Conservation (phyloP, 805 yeast genomes). For the Geotrichum ghanense region DNA sequence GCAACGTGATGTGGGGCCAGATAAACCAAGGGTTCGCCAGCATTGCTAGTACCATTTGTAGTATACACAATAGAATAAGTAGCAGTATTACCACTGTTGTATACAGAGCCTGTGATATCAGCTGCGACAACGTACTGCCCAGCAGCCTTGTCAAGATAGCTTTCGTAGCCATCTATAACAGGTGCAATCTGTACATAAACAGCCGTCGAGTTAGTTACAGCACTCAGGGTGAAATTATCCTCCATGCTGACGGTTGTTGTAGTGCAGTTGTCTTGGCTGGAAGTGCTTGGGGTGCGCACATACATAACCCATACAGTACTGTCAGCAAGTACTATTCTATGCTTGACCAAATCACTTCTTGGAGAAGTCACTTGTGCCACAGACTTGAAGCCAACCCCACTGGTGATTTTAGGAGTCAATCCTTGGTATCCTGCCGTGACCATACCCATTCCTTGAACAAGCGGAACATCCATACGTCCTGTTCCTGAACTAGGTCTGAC, state of each 20-base stretch:
- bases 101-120: conserved; percentile 28
- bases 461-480: conserved; percentile 23
- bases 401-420: conserved; percentile 26
- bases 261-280: conserved; percentile 16
- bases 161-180: conserved; percentile 28
- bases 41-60: conserved; percentile 15
- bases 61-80: conserved; percentile 7
- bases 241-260: conserved; percentile 5
- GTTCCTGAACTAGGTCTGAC: conserved; percentile 5
- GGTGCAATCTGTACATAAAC: conserved; percentile 50
- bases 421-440: conserved; percentile 36
- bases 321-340: conserved; percentile 41
- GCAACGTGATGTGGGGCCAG: conserved; percentile 51
- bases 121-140: conserved; percentile 48
- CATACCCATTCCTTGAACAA: conserved; percentile 54
- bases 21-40: conserved; percentile 35
- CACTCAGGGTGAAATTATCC: conserved; percentile 32
- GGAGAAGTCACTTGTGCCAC: conserved; percentile 32
- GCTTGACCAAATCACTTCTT: conserved; percentile 38
- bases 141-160: conserved; percentile 45
- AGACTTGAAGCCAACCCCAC: conserved; percentile 52
- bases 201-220: conserved; percentile 34
- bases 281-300: conserved; percentile 22
- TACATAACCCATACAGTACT: conserved; percentile 56
- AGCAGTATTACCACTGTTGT: conserved; percentile 8